Percentiles rank a stretch among this genome's conserved stretches.
Conservation (phyloP, 441 rosid genomes). For the Corymbia calophylla region DNA sequence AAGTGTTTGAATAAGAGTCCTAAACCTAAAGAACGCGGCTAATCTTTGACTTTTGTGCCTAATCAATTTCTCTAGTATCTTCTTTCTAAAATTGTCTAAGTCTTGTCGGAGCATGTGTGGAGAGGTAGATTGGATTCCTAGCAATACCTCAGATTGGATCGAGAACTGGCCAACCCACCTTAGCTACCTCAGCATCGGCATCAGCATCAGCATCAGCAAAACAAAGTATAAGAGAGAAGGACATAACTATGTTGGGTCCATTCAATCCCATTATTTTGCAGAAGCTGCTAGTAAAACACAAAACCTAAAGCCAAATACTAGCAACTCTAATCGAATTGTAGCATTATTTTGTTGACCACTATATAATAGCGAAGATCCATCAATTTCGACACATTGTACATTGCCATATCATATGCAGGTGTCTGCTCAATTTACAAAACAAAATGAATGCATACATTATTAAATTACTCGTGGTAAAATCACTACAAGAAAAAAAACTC, state of each 20-base stretch:
- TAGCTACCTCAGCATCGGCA: neutral
- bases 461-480: neutral
- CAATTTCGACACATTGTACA: neutral
- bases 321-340: neutral
- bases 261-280: neutral
- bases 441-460: neutral
- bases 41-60: neutral
- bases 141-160: neutral
- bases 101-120: neutral
- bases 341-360: neutral
- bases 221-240: neutral
- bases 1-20: neutral
- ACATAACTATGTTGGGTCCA: neutral
- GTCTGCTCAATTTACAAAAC: neutral
- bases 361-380: neutral
- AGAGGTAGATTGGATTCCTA: neutral
- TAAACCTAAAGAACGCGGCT: neutral
- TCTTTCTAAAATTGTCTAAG: neutral
- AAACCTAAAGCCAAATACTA: neutral
- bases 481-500: neutral
- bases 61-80: neutral
- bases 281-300: neutral
- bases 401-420: neutral
- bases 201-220: neutral
- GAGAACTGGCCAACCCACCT: neutral